Percentiles rank a stretch among this genome's conserved stretches.
phyloP scores from a whole-genome alignment of 306 rosid species.

The Sphenostylis stenocarpa region DNA sequence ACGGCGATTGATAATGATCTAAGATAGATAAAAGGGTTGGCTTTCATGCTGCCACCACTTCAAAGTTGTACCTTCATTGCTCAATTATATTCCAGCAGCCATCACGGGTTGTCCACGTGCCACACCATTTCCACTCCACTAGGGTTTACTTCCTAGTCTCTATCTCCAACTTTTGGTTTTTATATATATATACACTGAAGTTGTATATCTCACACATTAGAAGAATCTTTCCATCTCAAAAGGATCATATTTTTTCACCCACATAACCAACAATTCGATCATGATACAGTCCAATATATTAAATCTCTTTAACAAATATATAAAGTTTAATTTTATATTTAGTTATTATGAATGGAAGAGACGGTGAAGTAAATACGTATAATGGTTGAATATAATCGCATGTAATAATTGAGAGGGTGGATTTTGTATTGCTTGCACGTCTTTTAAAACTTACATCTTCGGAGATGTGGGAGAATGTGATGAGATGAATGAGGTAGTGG shows the following conservation, averaged over 20 bases:
- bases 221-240: too few relatives aligned
- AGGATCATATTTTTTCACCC: too few relatives aligned
- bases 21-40: constrained; percentile 8
- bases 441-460: constrained; percentile 31
- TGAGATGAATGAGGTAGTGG: constrained; percentile 13
- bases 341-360: not conserved
- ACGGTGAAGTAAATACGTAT: constrained; percentile 21
- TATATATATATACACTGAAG: not conserved
- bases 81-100: constrained; percentile 21
- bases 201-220: too few relatives aligned
- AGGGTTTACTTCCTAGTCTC: constrained; percentile 24
- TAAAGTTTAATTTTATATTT: too few relatives aligned
- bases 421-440: constrained; percentile 37
- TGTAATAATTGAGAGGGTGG: constrained; percentile 22
- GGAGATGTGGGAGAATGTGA: constrained; percentile 16
- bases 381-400: constrained; percentile 5
- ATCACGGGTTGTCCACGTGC: constrained; percentile 17
- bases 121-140: not conserved
- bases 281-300: too few relatives aligned
- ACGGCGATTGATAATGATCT: constrained; percentile 17
- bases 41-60: not conserved
- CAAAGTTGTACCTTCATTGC: constrained; percentile 2
- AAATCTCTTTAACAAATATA: too few relatives aligned
- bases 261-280: too few relatives aligned
- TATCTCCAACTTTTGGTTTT: constrained; percentile 15